Base-by-base conservation (phyloP, 345 rosid species). In the Arabis hirsuta region DNA sequence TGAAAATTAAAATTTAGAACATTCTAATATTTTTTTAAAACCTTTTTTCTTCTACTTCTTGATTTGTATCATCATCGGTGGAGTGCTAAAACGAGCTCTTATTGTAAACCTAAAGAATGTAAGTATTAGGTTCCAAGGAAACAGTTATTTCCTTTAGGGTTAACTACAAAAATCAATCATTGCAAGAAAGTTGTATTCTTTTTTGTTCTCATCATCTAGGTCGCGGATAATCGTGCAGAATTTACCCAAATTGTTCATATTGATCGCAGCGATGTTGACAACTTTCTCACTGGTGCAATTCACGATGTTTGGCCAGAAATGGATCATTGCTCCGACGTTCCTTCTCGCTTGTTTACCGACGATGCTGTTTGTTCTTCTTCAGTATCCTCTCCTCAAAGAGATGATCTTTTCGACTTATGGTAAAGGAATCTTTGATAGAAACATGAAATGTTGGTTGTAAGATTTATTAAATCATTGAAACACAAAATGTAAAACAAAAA, bases 211-310 rank as follows among this genome's bases (percentile, higher is more conserved):
- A 27, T 27, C 29, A 3, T 70, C n/a, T 62, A 85, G 97, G 98
- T 91, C 98, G 16, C 82, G 97, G 60, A 88, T 94, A 20, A 84
- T 89, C 58, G 90, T 91, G 55, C 91, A 91, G 81, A 88, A 83
- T 78, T 80, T 94, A 69, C 92, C 98, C 4, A 88, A 82, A 66
- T 70, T 79, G 19, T 89, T 20, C 22, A 20, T 20, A 20, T 20
- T 2, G 22, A 20, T 20, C 22, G 22, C 22, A 20, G 22, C 22
- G 22, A 20, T 20, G 22, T 20, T 20, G 22, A 20, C 22, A 20
- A 20, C 22, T 89, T 70, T 89, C 98, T 1, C 80, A 78, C 82
- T 80, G 7, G 64, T 78, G 4, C 5, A 72, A 6, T 78, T 75
- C 47, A 64, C 74, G 24, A 64, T 73, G 68, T 6, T 81, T 16